Conservation (phyloP, 169 alveolate genomes). For the Sarcocystis neurona region DNA sequence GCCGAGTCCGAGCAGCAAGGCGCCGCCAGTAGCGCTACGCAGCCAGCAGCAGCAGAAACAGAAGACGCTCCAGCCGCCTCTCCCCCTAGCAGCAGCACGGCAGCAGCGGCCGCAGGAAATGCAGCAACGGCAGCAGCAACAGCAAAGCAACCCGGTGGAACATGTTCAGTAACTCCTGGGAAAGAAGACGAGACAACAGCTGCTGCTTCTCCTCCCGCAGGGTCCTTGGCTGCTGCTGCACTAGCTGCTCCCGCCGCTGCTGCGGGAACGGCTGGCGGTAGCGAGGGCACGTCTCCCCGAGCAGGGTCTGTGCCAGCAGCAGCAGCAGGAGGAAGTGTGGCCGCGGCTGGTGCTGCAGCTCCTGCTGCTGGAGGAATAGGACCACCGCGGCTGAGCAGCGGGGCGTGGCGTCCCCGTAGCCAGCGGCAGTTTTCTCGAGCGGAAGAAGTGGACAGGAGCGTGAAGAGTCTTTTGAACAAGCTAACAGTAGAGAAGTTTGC, state of each 20-base stretch:
- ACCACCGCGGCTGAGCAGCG: constrained; percentile 12
- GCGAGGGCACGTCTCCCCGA: not conserved
- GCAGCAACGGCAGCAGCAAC: too few species aligned
- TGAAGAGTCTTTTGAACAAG: constrained; percentile 84
- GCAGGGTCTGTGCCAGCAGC: not conserved
- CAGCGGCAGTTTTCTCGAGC: constrained; percentile 40
- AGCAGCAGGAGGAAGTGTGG: not conserved
- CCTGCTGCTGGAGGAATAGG: not conserved
- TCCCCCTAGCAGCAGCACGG: too few species aligned
- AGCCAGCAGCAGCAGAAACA: too few species aligned
- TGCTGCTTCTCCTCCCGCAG: too few species aligned
- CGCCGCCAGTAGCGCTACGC: too few species aligned
- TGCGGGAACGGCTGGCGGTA: not conserved
- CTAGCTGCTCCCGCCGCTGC: not conserved
- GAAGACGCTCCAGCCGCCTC: too few species aligned
- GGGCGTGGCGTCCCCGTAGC: constrained; percentile 60
- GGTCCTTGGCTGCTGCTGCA: too few species aligned
- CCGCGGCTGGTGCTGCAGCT: not conserved
- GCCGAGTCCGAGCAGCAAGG: too few species aligned
- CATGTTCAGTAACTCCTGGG: too few species aligned
- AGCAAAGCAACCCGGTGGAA: too few species aligned
- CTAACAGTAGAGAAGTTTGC: constrained; percentile 89
- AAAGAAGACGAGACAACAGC: too few species aligned
- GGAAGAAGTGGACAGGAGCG: constrained; percentile 74
- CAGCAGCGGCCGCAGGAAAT: too few species aligned